Evolutionary conservation across 1,284 basidiomycete species (phyloP), one percentile per base, ranked within the genome.

Genomic region (Trichosporon inkin): DNA sequence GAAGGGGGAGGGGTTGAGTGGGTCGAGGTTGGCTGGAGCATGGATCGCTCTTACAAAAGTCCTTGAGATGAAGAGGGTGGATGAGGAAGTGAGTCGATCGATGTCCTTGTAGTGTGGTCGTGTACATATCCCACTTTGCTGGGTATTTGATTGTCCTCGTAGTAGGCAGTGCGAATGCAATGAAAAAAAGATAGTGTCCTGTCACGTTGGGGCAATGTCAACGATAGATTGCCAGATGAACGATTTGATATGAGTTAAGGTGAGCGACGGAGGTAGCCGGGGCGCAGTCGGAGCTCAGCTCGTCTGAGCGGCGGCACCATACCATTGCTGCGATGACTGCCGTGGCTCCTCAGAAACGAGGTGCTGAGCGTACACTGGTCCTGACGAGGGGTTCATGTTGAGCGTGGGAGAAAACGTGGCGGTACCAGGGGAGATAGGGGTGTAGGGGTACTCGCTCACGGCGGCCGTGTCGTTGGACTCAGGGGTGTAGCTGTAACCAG

Each of bases 361-460:
- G 36, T 52, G 34, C 28, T 57, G 52, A 37, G 49, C 37, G 40
- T 41, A 36, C 40, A 40, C 22, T 5, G 32, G 52, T 22, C 53
- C 44, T 37, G 44, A 34, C 8, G 60, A 53, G 6, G 59, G 59
- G 14, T 55, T 54, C 52, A 62, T 55, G 37, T 41, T 20, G 16
- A 62, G 52, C 10, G 53, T 55, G 28, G 53, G 62, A 14, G 62
- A 58, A 32, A 58, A 61, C 34, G 39, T 56, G 11, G 52, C 38
- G 8, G 62, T 55, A 39, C 39, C 57, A 10, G 63, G 63, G 34
- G 63, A 64, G 44, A 64, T 62, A 20, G 60, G 62, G 11, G 62
- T 63, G 62, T 58, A 63, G 2, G 62, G 62, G 54, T 63, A 63
- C 47, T 63, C 62, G 34, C 47, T 49, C 3, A 24, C 55, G 16